Evolutionary conservation across 129 eudicot species (phyloP), one percentile per base, ranked within the genome.

Genomic region (Cynara cardunculus): DNA sequence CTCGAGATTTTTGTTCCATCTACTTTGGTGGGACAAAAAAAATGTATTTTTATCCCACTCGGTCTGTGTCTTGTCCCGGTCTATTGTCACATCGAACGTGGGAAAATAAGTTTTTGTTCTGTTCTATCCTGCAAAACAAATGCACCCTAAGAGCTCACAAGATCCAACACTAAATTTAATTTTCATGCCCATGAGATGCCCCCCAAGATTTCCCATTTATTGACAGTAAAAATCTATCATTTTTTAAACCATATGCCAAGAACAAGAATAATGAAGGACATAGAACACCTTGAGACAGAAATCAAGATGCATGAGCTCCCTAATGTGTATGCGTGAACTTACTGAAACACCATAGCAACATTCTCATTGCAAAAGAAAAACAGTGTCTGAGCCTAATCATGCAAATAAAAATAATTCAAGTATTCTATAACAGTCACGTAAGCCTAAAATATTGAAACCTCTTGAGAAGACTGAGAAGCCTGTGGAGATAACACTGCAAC

Each of bases 381-480:
- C 25, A 21, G n/a, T 31, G 11, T 71, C 25, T 32, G 22, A 30
- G 3, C 27, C 75, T 18, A 34, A 31, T 34, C 0, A 69, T 68
- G 11, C 31, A 68, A 41, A 49, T 11, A 18, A 71, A 73, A n/a
- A 27, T 70, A 12, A 64, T 62, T 61, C 30, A 78, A 37, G 70
- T 49, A 49, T 14, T 72, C 27, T 62, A 28, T 19, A 32, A 74
- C 7, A 26, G 31, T 35, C 30, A 49, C 21, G 25, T 68, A 64
- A 77, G 41, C 32, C 11, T 78, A n/a, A 79, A 24, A 46, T 53
- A 35, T 28, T 19, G 89, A 78, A 76, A 94, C 98, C 98, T 94
- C 97, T 78, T 88, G 92, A 70, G 93, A 82, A 76, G 93, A 80
- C 82, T 89, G 93, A 74, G 93, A 85, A 81, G 89, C 72, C 79